Percentiles rank a stretch among this genome's conserved stretches.
phyloP scores from a whole-genome alignment of 2,329 filamentous ascomycete genomes.

The Arachnomyces sp. region DNA sequence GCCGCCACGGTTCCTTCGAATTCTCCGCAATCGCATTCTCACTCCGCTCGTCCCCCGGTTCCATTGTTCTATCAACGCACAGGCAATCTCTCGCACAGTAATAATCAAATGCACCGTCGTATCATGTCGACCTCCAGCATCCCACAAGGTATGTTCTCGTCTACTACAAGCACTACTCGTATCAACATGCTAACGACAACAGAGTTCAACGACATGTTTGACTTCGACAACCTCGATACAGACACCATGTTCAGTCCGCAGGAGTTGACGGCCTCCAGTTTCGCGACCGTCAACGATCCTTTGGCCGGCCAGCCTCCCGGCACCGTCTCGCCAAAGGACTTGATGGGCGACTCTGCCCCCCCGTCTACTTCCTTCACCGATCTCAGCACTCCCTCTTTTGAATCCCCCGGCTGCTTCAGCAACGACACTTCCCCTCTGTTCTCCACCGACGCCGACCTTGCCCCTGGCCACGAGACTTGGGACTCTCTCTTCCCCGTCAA shows the following conservation, averaged over 20 bases:
- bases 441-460: constrained; percentile 50
- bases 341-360: constrained; percentile 69
- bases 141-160: constrained; percentile 29
- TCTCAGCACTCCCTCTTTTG: constrained; percentile 73
- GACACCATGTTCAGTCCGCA: constrained; percentile 22
- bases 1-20: constrained; percentile 33
- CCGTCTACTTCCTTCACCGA: constrained; percentile 76
- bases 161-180: constrained; percentile 26
- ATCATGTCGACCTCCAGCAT: constrained; percentile 35
- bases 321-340: constrained; percentile 79
- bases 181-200: too few species aligned
- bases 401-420: constrained; percentile 62
- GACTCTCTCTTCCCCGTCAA: constrained; percentile 50
- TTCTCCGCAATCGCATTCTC: constrained; percentile 18
- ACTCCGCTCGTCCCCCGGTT: constrained; percentile 32
- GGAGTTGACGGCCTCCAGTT: constrained; percentile 18
- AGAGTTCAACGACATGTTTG: constrained; percentile 25
- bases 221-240: constrained; percentile 22
- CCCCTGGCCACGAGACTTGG: constrained; percentile 53
- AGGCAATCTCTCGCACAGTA: constrained; percentile 21
- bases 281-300: constrained; percentile 41
- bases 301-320: constrained; percentile 32
- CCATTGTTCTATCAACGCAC: constrained; percentile 29
- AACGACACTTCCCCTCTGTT: constrained; percentile 76
- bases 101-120: constrained; percentile 26